Evolutionary conservation across 2,329 filamentous ascomycete genomes (phyloP).

Genomic region (Fusarium gaditjirri): DNA sequence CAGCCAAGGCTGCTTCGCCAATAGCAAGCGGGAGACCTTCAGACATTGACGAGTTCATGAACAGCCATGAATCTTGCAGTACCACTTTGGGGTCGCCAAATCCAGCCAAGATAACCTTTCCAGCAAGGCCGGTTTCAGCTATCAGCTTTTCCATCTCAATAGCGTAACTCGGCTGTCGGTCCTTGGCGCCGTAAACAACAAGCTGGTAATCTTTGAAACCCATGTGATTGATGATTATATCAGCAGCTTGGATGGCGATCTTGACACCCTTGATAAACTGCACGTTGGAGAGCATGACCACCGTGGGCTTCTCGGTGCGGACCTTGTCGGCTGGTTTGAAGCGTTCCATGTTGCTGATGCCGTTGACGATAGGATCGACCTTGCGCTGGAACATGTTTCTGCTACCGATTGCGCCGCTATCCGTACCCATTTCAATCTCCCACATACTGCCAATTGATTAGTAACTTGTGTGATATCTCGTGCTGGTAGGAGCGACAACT

Average conservation of each 20-base stretch:
- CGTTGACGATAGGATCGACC: constrained; percentile 36
- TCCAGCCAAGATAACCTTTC: constrained; percentile 28
- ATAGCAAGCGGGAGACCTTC: constrained; percentile 36
- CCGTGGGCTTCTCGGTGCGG: constrained; percentile 31
- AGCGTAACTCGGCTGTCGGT: constrained; percentile 30
- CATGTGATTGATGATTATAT: constrained; percentile 33
- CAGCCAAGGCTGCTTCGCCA: constrained; percentile 32
- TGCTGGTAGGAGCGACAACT: neutral
- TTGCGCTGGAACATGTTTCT: constrained; percentile 32
- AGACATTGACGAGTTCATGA: constrained; percentile 38
- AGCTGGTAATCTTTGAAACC: constrained; percentile 34
- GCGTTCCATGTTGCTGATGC: constrained; percentile 34
- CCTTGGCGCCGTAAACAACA: constrained; percentile 33
- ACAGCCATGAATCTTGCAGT: constrained; percentile 35
- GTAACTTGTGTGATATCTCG: neutral
- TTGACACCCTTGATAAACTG: constrained; percentile 38
- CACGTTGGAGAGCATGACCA: constrained; percentile 37
- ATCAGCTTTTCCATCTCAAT: constrained; percentile 39
- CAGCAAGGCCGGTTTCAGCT: constrained; percentile 13
- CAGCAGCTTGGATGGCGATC: constrained; percentile 30
- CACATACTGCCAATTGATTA: constrained; percentile 17
- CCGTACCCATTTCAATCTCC: constrained; percentile 35
- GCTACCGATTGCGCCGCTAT: constrained; percentile 20
- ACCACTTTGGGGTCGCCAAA: constrained; percentile 35
- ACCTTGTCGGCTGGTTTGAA: constrained; percentile 35